Evolutionary conservation across 2,329 filamentous ascomycete genomes (phyloP).

Genomic region (Cryphonectria naterciae): DNA sequence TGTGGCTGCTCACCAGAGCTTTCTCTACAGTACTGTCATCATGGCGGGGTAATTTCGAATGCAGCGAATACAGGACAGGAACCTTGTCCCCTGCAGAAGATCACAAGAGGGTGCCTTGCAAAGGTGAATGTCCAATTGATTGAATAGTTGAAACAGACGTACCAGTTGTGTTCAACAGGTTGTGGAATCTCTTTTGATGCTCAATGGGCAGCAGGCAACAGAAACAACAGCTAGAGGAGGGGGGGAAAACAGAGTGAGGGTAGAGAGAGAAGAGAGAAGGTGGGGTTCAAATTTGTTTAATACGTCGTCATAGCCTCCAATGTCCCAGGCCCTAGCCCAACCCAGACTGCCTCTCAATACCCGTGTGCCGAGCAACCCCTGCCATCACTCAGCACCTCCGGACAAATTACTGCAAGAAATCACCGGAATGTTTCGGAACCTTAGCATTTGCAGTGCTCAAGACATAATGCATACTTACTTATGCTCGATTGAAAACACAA

Average conservation of each 20-base stretch:
- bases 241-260: too few relatives aligned
- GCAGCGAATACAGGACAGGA: neutral
- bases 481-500: neutral
- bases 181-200: neutral
- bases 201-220: neutral
- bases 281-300: conserved; percentile 24
- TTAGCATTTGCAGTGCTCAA: neutral
- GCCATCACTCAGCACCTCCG: neutral
- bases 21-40: neutral
- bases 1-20: neutral
- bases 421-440: conserved; percentile 15
- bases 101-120: neutral
- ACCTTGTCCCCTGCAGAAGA: neutral
- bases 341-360: neutral
- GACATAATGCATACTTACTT: neutral
- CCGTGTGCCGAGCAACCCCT: conserved; percentile 15
- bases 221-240: neutral
- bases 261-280: neutral
- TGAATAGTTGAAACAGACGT: neutral
- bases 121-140: neutral
- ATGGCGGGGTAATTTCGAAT: conserved; percentile 15
- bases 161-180: neutral
- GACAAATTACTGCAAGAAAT: neutral
- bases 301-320: conserved; percentile 24
- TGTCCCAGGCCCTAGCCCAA: neutral